phyloP scores from a whole-genome alignment of 371 early-diverging fungal species.

The Zancudomyces culisetae region DNA sequence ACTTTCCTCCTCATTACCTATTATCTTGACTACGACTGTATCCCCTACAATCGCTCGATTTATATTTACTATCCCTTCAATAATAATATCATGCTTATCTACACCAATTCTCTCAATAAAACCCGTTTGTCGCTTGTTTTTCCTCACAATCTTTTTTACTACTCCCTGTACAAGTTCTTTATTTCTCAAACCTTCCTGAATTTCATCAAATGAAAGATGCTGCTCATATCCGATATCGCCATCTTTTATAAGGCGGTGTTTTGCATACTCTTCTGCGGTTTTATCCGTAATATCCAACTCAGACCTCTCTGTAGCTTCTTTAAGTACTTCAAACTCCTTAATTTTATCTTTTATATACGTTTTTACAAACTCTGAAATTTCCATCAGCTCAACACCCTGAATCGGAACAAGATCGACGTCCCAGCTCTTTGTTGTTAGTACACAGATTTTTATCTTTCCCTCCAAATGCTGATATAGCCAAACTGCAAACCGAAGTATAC shows the following conservation, averaged over 20 bases:
- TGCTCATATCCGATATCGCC: not conserved
- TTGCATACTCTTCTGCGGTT: not conserved
- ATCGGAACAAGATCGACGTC: not conserved
- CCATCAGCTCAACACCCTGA: not conserved
- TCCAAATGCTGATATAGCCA: not conserved
- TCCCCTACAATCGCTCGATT: too few species aligned
- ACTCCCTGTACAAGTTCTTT: constrained; percentile 11
- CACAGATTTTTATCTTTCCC: not conserved
- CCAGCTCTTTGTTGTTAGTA: not conserved
- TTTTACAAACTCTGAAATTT: not conserved
- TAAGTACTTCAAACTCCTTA: not conserved
- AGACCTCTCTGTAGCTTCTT: not conserved
- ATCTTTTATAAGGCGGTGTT: not conserved
- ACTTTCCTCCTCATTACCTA: too few species aligned
- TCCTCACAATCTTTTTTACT: constrained; percentile 27
- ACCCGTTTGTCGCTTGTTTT: constrained; percentile 36
- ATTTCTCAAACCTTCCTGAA: constrained; percentile 12
- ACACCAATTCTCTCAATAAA: constrained; percentile 27
- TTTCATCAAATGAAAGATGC: constrained; percentile 8
- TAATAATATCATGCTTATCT: too few species aligned
- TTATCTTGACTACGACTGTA: too few species aligned
- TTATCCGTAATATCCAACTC: constrained; percentile 3
- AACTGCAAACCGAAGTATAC: not conserved
- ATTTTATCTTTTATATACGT: not conserved
- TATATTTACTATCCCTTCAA: too few species aligned